These are phyloP conservation scores for Solanum tarijense DNA, from an alignment of 257 asterid genomes.

Conservation along the genomic window DNA sequence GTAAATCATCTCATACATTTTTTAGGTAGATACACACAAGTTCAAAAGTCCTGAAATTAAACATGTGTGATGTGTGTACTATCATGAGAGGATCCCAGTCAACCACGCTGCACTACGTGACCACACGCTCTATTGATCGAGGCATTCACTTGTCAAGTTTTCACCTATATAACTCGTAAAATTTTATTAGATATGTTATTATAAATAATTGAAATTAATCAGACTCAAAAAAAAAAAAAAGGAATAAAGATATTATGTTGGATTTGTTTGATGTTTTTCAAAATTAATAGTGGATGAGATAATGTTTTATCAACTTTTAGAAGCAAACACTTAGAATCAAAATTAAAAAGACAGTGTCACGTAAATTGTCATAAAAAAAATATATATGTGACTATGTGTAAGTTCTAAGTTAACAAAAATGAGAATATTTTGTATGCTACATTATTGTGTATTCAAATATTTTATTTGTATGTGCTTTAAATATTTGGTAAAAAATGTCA, in stretches of 20 bases:
- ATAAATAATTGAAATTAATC: too few relatives aligned
- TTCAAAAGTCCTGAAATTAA: neutral
- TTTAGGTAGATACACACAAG: too few relatives aligned
- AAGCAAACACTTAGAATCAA: rapidly evolving
- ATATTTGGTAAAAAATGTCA: neutral
- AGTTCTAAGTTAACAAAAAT: neutral
- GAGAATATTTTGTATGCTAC: neutral
- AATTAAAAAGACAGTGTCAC: neutral
- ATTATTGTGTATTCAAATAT: neutral
- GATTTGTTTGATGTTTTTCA: neutral
- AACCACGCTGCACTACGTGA: neutral
- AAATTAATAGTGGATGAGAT: neutral
- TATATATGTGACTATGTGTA: neutral
- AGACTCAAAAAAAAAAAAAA: rapidly evolving
- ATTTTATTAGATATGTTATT: too few relatives aligned
- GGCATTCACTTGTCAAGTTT: too few relatives aligned
- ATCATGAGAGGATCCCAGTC: neutral
- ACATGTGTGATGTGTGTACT: neutral
- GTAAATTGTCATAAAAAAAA: neutral
- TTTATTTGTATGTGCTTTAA: neutral
- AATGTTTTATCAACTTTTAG: neutral
- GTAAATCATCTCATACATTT: too few relatives aligned
- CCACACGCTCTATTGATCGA: too few relatives aligned
- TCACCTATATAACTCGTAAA: neutral
- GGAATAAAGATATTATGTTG: neutral